phyloP scores from a whole-genome alignment of 192 early-diverging fungal species.

The Paraglomus brasilianum region DNA sequence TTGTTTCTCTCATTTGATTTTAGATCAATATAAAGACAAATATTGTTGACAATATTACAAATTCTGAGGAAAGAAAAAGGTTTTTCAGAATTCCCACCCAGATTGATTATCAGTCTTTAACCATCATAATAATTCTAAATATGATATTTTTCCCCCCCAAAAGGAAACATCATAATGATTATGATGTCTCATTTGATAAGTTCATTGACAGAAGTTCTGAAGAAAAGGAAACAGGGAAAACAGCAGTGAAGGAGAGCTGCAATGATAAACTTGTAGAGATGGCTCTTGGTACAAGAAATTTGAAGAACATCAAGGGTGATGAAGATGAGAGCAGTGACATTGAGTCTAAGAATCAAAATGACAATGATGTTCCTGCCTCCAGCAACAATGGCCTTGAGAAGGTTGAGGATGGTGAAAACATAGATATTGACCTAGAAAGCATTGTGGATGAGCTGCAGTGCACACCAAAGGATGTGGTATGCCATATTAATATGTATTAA shows the following conservation, averaged over 20 bases:
- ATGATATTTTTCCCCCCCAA: too few species aligned
- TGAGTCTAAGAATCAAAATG: conserved; percentile 13
- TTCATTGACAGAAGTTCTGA: too few species aligned
- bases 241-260: too few species aligned
- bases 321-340: conserved; percentile 2
- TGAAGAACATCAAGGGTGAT: conserved; percentile 15
- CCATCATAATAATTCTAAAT: too few species aligned
- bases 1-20: conserved; percentile 22
- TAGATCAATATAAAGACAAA: conserved; percentile 31
- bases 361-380: conserved; percentile 21
- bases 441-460: conserved; percentile 17
- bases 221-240: too few species aligned
- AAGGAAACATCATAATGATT: too few species aligned
- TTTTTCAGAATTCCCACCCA: too few species aligned
- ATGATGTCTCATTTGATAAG: too few species aligned
- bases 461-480: conserved; percentile 23
- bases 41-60: too few species aligned
- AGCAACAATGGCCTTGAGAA: conserved; percentile 14
- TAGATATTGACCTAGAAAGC: conserved; percentile 28
- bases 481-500: conserved; percentile 24
- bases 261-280: conserved; percentile 14
- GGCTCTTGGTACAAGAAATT: conserved; percentile 15
- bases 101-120: too few species aligned
- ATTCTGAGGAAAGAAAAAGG: too few species aligned
- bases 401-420: conserved; percentile 21